Percentiles rank a stretch among this genome's conserved stretches.
Conservation (phyloP, 352 stramenopile species). For the Pythium apleroticum region DNA sequence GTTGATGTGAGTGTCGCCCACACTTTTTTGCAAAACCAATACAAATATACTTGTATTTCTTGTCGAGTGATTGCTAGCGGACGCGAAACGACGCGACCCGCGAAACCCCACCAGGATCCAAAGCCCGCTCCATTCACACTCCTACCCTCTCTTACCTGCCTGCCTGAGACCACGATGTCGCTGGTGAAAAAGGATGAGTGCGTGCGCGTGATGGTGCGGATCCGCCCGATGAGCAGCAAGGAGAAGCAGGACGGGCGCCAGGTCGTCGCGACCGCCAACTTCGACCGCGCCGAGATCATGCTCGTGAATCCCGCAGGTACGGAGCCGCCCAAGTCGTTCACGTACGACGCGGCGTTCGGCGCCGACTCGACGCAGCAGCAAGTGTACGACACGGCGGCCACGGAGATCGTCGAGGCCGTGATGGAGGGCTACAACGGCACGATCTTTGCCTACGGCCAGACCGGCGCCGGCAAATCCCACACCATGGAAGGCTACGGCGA, state of each 20-base stretch:
- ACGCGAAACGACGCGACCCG: not conserved
- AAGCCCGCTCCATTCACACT: not conserved
- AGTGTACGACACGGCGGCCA: slow-evolving; percentile 49
- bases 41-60: not conserved
- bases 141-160: not conserved
- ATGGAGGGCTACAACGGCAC: slow-evolving; percentile 93
- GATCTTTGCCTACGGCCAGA: slow-evolving; percentile 91
- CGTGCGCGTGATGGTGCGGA: slow-evolving; percentile 95
- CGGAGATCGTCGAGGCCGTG: slow-evolving; percentile 87
- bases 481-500: slow-evolving; percentile 86
- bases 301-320: slow-evolving; percentile 82
- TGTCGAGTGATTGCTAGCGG: not conserved
- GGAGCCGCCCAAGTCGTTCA: slow-evolving; percentile 94
- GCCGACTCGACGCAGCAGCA: slow-evolving; percentile 92
- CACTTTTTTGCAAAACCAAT: no score
- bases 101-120: not conserved
- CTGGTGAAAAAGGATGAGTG: slow-evolving; percentile 84
- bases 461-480: slow-evolving; percentile 87
- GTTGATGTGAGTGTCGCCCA: no score
- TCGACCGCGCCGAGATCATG: slow-evolving; percentile 88
- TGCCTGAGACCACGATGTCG: not conserved
- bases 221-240: slow-evolving; percentile 94
- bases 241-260: slow-evolving; percentile 93
- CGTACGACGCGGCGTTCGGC: slow-evolving; percentile 96
- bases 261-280: slow-evolving; percentile 82